Base-by-base conservation (phyloP, 23 red algal species). In the Agarophyton chilense region DNA sequence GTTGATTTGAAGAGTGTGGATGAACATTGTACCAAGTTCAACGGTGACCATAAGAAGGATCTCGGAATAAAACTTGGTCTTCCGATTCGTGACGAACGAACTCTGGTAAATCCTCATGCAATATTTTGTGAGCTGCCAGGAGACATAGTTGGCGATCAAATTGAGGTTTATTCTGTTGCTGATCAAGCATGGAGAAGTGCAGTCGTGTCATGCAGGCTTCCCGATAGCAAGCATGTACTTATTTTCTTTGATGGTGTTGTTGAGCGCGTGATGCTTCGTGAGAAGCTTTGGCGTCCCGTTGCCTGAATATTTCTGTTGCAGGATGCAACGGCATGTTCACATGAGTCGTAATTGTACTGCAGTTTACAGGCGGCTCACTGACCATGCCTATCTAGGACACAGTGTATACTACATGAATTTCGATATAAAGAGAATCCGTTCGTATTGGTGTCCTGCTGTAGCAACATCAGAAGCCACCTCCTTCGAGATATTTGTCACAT, bases 121-220 rank as follows among this genome's bases (percentile, higher is more conserved):
- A 1, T 54, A 18, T 52, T 35, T 17, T 55, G 43, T 54, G 51
- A 78, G 31, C 31, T 78, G 18, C 36, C 51, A 18, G 73, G 51
- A 53, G 51, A 78, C 17, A 78, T 55, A 14, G n/a, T 78, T 14
- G 73, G 73, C 13, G 51, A 78, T 17, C 73, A 78, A 34, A 51
- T 78, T 78, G 73, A 78, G 24, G 73, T 78, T 40, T 78, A 43
- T 39, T 78, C 73, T 33, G 51, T 54, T 33, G 4, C 44, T 39
- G 43, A 78, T 54, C 44, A 78, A 14, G 31, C 13, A 43, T 78
- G 73, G 73, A 51, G 73, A 35, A 78, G 25, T 54, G 73, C 46
- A 25, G 26, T 78, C 44, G 73, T 78, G 18, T 54, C 51, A 1
- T 53, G 31, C 44, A 78, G 52, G 31, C 22, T 78, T 5, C 31